Evolutionary conservation across 1,284 basidiomycete species (phyloP), one percentile per base, ranked within the genome.

Genomic region (Garcileccinum viscosum): DNA sequence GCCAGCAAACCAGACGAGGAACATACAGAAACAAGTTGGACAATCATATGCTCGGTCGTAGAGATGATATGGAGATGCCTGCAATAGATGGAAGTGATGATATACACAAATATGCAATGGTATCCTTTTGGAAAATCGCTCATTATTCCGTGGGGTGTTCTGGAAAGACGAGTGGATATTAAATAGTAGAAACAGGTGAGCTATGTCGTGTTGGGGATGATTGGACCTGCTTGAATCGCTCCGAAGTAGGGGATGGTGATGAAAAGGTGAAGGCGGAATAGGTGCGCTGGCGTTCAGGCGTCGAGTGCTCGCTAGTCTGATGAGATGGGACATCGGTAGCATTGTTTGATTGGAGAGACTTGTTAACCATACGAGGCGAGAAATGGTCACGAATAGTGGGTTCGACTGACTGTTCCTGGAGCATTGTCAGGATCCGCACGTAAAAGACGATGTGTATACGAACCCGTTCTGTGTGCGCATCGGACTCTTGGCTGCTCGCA

Each of bases 221-320:
- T 38, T 70, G 77, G 22, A 70, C 65, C 69, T 84, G 82, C 72
- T 78, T 84, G 78, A 84, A 86, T 61, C 89, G 88, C 67, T 86
- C 80, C 65, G 85, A 85, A 0, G 87, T 83, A 15, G 88, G 87
- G 1, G 90, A 90, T 4, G 92, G 91, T 0, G 90, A 89, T 8
- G 87, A 86, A 82, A 93, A 93, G 6, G 92, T 93, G 77, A 93
- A 93, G 2, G 89, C 84, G n/a, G 90, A 85, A 76, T 91, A 92
- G 68, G 90, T 88, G 68, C 84, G 84, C 75, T 89, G 88, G 73
- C 90, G 88, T 75, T 93, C 89, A 2, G 91, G 91, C 2, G 92
- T 93, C 17, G 89, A 88, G 71, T 92, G 88, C 14, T 68, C 66
- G 33, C 81, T 81, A 79, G 69, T 72, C 72, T 74, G 75, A 69